Percentiles rank a stretch among this genome's conserved stretches.
These are phyloP conservation scores for Erigeron philadelphicus DNA, from an alignment of 140 eudicot genomes.

Conservation along the genomic window DNA sequence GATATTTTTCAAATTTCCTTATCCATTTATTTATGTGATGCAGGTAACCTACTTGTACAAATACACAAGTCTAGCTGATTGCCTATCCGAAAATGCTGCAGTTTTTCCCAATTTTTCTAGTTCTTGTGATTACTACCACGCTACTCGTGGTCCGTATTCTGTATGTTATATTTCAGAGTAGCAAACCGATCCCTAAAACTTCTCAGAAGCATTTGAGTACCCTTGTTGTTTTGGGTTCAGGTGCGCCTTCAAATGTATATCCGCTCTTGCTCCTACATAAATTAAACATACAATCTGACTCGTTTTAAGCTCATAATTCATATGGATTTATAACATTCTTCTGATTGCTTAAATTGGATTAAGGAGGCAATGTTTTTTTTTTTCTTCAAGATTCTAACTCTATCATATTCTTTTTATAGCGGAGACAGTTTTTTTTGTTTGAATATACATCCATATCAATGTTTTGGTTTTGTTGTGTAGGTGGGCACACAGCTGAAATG, in stretches of 20 bases:
- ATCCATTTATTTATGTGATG: conserved; percentile 1
- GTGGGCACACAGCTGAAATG: conserved; percentile 98
- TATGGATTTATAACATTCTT: not conserved
- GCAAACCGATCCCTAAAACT: conserved; percentile 41
- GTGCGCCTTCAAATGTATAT: conserved; percentile 29
- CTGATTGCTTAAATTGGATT: not conserved
- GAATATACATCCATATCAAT: not conserved
- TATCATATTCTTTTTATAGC: too few species aligned
- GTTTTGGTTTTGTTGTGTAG: conserved; percentile 40
- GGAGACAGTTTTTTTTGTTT: not conserved
- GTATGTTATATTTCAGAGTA: conserved; percentile 48
- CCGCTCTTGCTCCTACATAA: not conserved
- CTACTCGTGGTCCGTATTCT: conserved; percentile 44
- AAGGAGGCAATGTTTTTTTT: too few species aligned
- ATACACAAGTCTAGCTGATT: conserved; percentile 4
- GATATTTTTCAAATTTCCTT: not conserved
- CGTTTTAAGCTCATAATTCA: conserved; percentile 7
- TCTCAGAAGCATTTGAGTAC: conserved; percentile 54
- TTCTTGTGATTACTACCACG: conserved; percentile 17
- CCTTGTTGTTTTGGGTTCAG: conserved; percentile 88
- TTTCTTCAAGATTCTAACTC: too few species aligned
- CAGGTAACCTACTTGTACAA: conserved; percentile 17
- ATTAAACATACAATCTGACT: not conserved
- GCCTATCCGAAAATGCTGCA: conserved; percentile 13
- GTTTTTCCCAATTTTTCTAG: conserved; percentile 2